These are phyloP conservation scores for Conticribra weissflogii DNA, from an alignment of 108 stramenopile species.

Conservation along the genomic window DNA sequence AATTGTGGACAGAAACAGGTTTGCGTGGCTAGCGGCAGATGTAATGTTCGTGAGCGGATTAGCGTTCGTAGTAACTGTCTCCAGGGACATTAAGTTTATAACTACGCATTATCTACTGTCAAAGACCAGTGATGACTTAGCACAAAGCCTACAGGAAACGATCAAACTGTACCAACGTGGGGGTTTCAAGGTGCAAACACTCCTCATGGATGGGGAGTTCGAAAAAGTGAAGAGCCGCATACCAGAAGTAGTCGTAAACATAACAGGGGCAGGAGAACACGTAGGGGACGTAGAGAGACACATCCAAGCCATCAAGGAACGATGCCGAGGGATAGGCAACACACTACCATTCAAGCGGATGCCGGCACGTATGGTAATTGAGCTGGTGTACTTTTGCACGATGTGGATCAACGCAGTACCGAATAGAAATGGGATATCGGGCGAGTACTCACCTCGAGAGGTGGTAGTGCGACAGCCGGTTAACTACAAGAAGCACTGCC, in stretches of 20 bases:
- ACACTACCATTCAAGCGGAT: constrained; percentile 22
- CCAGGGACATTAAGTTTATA: too few species aligned
- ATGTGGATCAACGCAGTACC: constrained; percentile 34
- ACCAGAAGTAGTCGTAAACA: constrained; percentile 21
- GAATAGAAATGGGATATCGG: constrained; percentile 7
- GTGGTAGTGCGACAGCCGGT: neutral
- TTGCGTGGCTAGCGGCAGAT: constrained; percentile 40
- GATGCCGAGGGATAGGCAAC: constrained; percentile 17
- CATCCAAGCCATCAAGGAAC: constrained; percentile 19
- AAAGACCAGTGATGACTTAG: too few species aligned
- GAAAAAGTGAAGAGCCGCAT: too few species aligned
- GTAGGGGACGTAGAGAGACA: too few species aligned
- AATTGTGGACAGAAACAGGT: constrained; percentile 6
- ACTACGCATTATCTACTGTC: constrained; percentile 34
- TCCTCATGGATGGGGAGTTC: too few species aligned
- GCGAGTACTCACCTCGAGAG: constrained; percentile 15
- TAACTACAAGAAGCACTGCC: constrained; percentile 29
- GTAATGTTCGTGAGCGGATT: constrained; percentile 44
- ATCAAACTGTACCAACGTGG: too few species aligned
- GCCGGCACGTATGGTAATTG: constrained; percentile 23
- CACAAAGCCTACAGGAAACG: too few species aligned
- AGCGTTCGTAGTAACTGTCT: constrained; percentile 39
- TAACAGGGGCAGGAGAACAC: too few species aligned
- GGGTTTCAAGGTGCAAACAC: too few species aligned
- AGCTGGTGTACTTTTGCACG: constrained; percentile 20